Base-by-base conservation (phyloP, 2,329 filamentous ascomycete species). In the Seiridium cupressi region DNA sequence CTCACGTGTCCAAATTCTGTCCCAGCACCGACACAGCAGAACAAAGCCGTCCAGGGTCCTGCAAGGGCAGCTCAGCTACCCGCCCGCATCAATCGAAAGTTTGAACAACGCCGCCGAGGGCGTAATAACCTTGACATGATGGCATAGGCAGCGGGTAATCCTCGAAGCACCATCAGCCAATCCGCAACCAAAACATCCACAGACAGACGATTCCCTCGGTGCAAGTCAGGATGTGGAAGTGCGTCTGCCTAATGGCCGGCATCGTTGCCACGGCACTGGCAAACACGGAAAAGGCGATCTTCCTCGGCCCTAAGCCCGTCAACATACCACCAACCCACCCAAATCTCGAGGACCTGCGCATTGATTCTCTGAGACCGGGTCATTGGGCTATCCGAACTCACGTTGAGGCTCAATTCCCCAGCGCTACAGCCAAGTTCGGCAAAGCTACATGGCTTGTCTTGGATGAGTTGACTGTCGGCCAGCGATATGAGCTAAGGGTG, bases 251-350 rank as follows among this genome's bases (percentile, higher is more conserved):
- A 18, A 34, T 32, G 34, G 34, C 26, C 46, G 26, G 26, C 26
- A 10, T 51, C n/a, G 44, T 51, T 44, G 55, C 55, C 32, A 18
- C 64, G 48, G 74, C 70, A 62, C 69, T 73, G 66, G 92, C 90
- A 73, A 98, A 99, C 74, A 89, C 90, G 59, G 95, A 98, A 74
- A 99, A 99, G 77, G 82, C 85, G 67, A 92, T 98, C 69, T 98
- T 99, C 78, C 79, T 89, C 42, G 92, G 86, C 31, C 93, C 93
- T 9, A 71, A 77, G 38, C 74, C 80, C 38, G 74, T 85, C 68
- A 74, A 80, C 58, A 75, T 90, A 51, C 84, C 89, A 42, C 74
- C 82, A 58, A 73, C 79, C 55, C 81, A 79, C 66, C 84, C 83
- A 60, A 82, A 77, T 34, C 74, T 91, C 55, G 80, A 84, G 61